These are phyloP conservation scores for Barbatosphaeria neglecta DNA, from an alignment of 495 filamentous ascomycete genomes.

Conservation along the genomic window DNA sequence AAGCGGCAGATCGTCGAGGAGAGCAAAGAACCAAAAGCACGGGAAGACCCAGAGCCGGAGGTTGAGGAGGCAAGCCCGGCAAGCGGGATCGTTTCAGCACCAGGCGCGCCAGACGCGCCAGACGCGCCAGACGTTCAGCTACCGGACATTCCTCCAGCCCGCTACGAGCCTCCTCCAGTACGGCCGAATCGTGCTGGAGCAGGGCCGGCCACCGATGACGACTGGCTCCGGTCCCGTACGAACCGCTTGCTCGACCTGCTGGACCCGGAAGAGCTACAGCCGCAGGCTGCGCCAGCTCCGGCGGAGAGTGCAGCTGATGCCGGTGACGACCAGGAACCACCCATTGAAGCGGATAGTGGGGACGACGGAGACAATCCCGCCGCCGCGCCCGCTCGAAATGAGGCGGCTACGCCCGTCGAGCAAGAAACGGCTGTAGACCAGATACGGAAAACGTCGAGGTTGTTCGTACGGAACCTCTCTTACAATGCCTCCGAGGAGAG, in stretches of 20 bases:
- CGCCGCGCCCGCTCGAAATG: conserved; percentile 10
- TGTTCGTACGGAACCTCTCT: conserved; percentile 83
- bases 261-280: conserved; percentile 45
- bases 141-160: background rate
- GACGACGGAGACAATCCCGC: conserved; percentile 12
- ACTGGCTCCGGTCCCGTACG: conserved; percentile 92
- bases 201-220: conserved; percentile 59
- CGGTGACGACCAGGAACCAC: conserved; percentile 10
- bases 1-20: conserved; percentile 23
- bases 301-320: conserved; percentile 1
- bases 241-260: conserved; percentile 77
- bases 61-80: background rate
- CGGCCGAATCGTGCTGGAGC: conserved; percentile 6
- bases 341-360: conserved; percentile 14
- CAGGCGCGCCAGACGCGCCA: too few species aligned
- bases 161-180: too few species aligned
- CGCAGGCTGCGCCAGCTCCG: conserved; percentile 13
- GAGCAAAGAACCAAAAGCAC: conserved; percentile 5
- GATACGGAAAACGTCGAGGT: conserved; percentile 48
- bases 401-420: conserved; percentile 10
- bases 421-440: conserved; percentile 27
- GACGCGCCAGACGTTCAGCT: conserved; percentile 3
- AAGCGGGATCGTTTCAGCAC: too few species aligned
- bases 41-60: conserved; percentile 1
- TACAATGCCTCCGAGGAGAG: conserved; percentile 73